phyloP scores from a whole-genome alignment of 345 rosid genomes.

The Citrus reticulata region DNA sequence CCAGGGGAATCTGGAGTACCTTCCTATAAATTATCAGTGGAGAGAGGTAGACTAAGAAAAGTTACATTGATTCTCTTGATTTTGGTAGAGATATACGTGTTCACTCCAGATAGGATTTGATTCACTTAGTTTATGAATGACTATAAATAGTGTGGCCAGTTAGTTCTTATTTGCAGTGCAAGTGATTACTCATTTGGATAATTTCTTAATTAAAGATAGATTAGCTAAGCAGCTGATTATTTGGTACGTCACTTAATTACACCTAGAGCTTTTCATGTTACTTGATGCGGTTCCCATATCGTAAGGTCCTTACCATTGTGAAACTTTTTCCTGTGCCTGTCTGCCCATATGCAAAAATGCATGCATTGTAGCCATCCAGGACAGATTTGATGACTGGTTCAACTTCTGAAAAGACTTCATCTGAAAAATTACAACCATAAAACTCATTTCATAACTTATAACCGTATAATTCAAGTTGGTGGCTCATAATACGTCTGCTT shows the following conservation, averaged over 20 bases:
- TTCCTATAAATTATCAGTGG: slow-evolving; percentile 40
- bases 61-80: neutral
- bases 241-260: neutral
- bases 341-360: slow-evolving; percentile 82
- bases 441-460: slow-evolving; percentile 4
- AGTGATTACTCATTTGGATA: neutral
- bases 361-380: slow-evolving; percentile 80
- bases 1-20: slow-evolving; percentile 64
- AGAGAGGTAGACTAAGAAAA: neutral
- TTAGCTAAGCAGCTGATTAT: neutral
- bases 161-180: neutral
- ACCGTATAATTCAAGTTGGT: neutral
- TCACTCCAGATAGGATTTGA: neutral
- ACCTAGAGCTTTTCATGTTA: neutral
- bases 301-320: slow-evolving; percentile 56
- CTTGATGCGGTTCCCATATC: neutral
- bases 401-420: slow-evolving; percentile 70
- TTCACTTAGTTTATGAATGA: neutral
- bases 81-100: neutral
- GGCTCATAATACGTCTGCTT: neutral
- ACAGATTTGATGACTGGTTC: slow-evolving; percentile 78
- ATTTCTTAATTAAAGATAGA: neutral
- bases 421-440: slow-evolving; percentile 35
- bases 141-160: neutral
- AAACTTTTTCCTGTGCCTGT: slow-evolving; percentile 85